These are phyloP conservation scores for Plantago coronopus DNA, from an alignment of 305 asterid genomes.

Conservation along the genomic window DNA sequence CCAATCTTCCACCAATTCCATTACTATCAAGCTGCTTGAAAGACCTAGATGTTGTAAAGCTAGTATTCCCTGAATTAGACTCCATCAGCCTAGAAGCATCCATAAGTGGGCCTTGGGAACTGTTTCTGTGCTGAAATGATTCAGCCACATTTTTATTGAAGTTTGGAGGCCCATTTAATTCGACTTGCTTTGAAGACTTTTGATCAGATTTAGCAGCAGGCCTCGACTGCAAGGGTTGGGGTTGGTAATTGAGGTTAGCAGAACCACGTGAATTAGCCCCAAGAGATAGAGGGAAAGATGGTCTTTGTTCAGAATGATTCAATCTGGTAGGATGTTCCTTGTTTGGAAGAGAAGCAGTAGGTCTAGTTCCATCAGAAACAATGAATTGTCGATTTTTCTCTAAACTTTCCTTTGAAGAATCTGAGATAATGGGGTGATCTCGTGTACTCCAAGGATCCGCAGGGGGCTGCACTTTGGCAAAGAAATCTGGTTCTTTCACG, in stretches of 20 bases:
- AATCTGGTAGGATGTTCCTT: conserved; percentile 40
- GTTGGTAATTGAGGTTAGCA: conserved; percentile 40
- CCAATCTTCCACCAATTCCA: conserved; percentile 32
- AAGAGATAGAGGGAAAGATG: conserved; percentile 47
- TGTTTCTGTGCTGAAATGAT: conserved; percentile 33
- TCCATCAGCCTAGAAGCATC: conserved; percentile 44
- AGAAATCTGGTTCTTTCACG: conserved; percentile 63
- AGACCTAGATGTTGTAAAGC: conserved; percentile 47
- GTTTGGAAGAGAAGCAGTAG: conserved; percentile 24
- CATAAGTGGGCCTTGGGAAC: conserved; percentile 34
- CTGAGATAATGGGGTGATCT: conserved; percentile 24
- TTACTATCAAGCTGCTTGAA: conserved; percentile 44
- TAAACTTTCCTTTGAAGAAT: conserved; percentile 30
- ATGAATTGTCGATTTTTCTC: conserved; percentile 42
- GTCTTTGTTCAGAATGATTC: conserved; percentile 43
- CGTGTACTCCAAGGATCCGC: conserved; percentile 35
- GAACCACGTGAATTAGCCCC: conserved; percentile 37
- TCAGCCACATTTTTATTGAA: conserved; percentile 38
- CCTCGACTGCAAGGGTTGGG: conserved; percentile 43
- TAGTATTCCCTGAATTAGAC: conserved; percentile 37
- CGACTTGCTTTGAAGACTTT: conserved; percentile 49
- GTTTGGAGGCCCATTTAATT: conserved; percentile 43
- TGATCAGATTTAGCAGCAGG: conserved; percentile 43
- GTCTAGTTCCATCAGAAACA: conserved; percentile 42
- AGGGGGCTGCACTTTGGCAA: conserved; percentile 38